phyloP scores from a whole-genome alignment of 2,329 filamentous ascomycete species.

The Thermothelomyces thermophilus region DNA sequence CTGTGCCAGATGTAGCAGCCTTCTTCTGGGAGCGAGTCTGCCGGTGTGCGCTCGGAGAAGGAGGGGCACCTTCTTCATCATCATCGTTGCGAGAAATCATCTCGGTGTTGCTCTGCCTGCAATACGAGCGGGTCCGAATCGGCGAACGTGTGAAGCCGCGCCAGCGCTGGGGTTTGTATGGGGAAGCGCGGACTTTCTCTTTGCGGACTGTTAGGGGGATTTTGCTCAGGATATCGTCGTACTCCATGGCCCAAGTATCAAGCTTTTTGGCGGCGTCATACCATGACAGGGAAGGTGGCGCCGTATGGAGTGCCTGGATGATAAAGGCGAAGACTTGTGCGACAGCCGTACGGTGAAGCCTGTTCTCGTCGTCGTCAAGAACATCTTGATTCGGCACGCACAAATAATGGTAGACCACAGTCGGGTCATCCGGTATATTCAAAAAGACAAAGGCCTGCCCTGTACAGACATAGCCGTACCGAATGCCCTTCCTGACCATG shows the following conservation, averaged over 20 bases:
- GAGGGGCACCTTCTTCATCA: constrained; percentile 18
- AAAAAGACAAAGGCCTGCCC: constrained; percentile 32
- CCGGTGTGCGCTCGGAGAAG: constrained; percentile 13
- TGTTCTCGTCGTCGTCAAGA: constrained; percentile 28
- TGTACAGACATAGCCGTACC: constrained; percentile 33
- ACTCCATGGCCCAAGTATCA: too few relatives aligned
- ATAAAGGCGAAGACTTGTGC: constrained; percentile 35
- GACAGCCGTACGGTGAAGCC: constrained; percentile 33
- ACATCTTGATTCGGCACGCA: constrained; percentile 33
- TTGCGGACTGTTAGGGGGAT: too few relatives aligned
- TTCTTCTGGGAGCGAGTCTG: constrained; percentile 13
- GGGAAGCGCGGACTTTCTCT: constrained; percentile 16
- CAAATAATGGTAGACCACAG: constrained; percentile 29
- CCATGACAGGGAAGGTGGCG: too few relatives aligned
- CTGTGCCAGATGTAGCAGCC: constrained; percentile 1
- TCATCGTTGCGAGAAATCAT: constrained; percentile 9
- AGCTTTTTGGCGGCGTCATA: too few relatives aligned
- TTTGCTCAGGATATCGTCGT: too few relatives aligned
- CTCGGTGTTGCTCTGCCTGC: constrained; percentile 12
- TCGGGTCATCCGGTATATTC: constrained; percentile 30
- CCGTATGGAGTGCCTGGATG: constrained; percentile 28
- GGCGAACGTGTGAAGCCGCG: constrained; percentile 29
- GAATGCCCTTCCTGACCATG: constrained; percentile 32
- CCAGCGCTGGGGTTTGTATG: constrained; percentile 28
- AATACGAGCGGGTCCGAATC: constrained; percentile 27